Conservation (phyloP, 2,329 filamentous ascomycete species). For the Tolypocladium cylindrosporum region DNA sequence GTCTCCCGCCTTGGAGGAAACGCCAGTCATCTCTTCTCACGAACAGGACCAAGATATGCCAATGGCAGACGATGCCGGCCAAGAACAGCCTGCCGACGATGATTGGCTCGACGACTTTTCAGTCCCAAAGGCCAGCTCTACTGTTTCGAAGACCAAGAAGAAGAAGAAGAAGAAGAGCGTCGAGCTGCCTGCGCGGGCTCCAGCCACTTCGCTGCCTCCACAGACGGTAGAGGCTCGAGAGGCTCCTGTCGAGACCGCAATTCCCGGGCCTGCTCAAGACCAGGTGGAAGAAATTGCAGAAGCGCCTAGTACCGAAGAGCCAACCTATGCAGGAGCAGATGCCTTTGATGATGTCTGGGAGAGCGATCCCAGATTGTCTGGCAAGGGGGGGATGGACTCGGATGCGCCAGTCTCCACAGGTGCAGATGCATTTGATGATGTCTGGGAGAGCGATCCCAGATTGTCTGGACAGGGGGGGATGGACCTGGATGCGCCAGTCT, state of each 20-base stretch:
- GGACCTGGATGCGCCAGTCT: background rate
- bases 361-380: background rate
- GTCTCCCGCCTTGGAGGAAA: background rate
- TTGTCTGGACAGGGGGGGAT: background rate
- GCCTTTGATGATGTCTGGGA: background rate
- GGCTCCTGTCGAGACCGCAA: background rate
- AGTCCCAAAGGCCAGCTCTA: constrained; percentile 3
- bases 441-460: background rate
- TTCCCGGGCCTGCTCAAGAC: background rate
- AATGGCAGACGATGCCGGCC: background rate
- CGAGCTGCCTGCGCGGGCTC: background rate
- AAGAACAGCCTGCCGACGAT: constrained; percentile 1
- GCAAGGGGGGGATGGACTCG: too few species aligned
- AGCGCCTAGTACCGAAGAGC: background rate
- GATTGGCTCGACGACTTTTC: constrained; percentile 4
- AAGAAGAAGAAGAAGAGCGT: constrained; percentile 18
- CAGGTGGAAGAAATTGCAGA: background rate
- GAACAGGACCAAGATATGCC: background rate
- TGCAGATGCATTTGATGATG: background rate
- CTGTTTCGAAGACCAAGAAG: constrained; percentile 13
- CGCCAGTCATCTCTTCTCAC: background rate
- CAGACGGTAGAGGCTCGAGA: background rate
- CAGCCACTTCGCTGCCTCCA: background rate
- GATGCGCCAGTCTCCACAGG: background rate
- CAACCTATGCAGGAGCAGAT: background rate